Conservation (phyloP, 2,329 filamentous ascomycete species). For the Pyrenophora graminea region DNA sequence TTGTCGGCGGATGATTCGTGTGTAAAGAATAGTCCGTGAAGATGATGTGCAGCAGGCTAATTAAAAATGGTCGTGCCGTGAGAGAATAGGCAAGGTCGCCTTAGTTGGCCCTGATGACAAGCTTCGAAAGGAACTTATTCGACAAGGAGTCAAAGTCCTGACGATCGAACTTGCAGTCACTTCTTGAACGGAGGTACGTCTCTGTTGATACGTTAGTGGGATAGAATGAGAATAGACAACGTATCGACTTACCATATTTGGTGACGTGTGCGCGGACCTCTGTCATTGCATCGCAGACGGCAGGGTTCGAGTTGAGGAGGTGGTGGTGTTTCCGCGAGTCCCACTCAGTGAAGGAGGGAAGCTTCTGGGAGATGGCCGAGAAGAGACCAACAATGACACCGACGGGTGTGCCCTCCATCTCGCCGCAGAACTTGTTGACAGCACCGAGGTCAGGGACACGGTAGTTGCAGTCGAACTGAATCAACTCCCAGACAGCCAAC, state of each 20-base stretch:
- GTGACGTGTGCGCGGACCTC: conserved; percentile 91
- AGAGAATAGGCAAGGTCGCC: conserved; percentile 1
- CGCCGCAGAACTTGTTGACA: conserved; percentile 91
- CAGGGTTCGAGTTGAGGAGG: conserved; percentile 84
- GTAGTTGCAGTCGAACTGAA: conserved; percentile 98
- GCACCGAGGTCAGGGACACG: conserved; percentile 81
- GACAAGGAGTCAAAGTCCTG: conserved; percentile 93
- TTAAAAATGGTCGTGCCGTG: conserved; percentile 12
- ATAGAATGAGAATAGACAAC: conserved; percentile 4
- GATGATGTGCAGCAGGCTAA: conserved; percentile 20
- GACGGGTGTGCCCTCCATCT: conserved; percentile 96
- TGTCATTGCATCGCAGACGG: conserved; percentile 94
- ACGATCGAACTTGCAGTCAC: conserved; percentile 81
- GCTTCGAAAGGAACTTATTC: conserved; percentile 95
- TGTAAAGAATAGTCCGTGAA: conserved; percentile 21
- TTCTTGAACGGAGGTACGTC: conserved; percentile 79
- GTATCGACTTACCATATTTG: conserved; percentile 77
- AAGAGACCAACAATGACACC: conserved; percentile 96
- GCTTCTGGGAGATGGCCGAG: conserved; percentile 96
- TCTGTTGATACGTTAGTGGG: conserved; percentile 65
- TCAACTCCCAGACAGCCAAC: conserved; percentile 94
- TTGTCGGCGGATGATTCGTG: conserved; percentile 33
- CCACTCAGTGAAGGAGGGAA: conserved; percentile 92
- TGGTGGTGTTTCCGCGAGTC: conserved; percentile 90
- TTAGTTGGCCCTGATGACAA: conserved; percentile 92